Base-by-base conservation (phyloP, 1,139 yeast species). In the Diutina rugosa region DNA sequence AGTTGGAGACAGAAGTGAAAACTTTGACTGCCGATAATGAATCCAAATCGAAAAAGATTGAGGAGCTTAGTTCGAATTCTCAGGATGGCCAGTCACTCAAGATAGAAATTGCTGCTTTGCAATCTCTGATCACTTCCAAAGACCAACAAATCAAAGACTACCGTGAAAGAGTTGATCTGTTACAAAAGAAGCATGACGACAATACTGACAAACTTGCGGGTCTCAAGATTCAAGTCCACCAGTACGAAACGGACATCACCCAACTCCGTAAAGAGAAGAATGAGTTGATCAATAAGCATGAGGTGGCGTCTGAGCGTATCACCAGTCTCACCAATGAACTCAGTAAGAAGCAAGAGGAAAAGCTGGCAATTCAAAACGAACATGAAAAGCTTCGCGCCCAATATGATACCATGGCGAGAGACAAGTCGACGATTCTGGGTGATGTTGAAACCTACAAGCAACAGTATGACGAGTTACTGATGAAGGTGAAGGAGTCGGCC, bases 391-490 rank as follows among this genome's bases (percentile, higher is more conserved):
- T 82, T 28, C 79, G 76, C 58, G 77, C 73, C 56, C 81, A 81
- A 59, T 77, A 75, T 59, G 83, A 80, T 32, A 71, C 76, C 3
- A 64, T 79, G 30, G 69, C 76, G 55, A 76, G 74, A 56, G 71
- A 79, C 29, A 81, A 78, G 59, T 65, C 76, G 55, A 69, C 67
- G 10, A 78, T 87, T 0, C 74, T 72, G 30, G 81, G 80, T 45
- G 84, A 84, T 59, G 74, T 80, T 16, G 88, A 83, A 59, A 65
- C 80, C 0, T 70, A 82, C 58, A 84, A 80, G 62, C 84, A 84
- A 60, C 95, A 90, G 67, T 81, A 85, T 58, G 96, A 90, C 55
- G 98, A 91, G 64, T 69, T 90, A 56, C 69, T 76, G 6, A 79
- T 86, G 79, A 82, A 86, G 57, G 70, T 85, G 44, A 80, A 80